Evolutionary conservation across 257 asterid species (phyloP).

Genomic region (Solanum pimpinellifolium): DNA sequence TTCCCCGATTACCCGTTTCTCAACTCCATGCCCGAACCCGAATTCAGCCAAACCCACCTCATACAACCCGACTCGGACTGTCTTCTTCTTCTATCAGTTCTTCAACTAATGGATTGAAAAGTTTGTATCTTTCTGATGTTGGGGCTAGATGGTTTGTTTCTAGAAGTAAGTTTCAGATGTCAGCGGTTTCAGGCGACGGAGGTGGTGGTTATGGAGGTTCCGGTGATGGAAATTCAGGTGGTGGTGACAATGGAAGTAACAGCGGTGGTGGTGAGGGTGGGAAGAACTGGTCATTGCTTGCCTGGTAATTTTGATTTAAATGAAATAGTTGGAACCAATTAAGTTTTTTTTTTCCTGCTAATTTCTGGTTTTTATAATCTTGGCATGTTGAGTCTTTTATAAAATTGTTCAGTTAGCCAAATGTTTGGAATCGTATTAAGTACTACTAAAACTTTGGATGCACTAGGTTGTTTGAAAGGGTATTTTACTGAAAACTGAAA

Average conservation of each 20-base stretch:
- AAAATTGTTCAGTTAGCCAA: background rate
- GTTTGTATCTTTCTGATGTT: slow-evolving; percentile 4
- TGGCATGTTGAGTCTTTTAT: background rate
- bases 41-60: slow-evolving; percentile 1
- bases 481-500: background rate
- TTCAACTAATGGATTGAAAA: slow-evolving; percentile 12
- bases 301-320: slow-evolving; percentile 34
- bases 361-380: background rate
- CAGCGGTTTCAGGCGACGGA: slow-evolving; percentile 39
- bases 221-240: slow-evolving; percentile 37
- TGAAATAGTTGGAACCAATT: background rate
- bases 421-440: background rate
- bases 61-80: background rate
- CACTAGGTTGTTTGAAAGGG: background rate
- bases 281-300: slow-evolving; percentile 43
- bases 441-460: background rate
- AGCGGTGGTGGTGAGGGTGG: slow-evolving; percentile 15
- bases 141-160: slow-evolving; percentile 11
- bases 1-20: slow-evolving; percentile 10
- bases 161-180: slow-evolving; percentile 25
- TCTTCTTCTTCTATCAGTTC: background rate
- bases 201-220: slow-evolving; percentile 39
- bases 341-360: background rate
- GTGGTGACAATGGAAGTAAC: slow-evolving; percentile 23
- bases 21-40: background rate